Conservation (phyloP, 805 yeast genomes). For the Candida sphagnicola region DNA sequence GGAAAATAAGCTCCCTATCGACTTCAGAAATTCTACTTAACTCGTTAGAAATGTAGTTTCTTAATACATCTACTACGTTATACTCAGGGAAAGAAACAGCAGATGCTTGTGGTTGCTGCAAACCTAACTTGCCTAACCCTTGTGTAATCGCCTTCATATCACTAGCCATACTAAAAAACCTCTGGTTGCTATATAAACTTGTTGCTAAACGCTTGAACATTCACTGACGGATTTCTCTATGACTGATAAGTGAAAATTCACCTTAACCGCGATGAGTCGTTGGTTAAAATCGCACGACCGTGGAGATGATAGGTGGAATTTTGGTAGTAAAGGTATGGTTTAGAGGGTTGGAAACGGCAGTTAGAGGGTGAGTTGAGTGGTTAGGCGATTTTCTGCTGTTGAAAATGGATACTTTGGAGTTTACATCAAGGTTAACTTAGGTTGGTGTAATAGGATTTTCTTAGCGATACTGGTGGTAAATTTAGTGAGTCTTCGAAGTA, state of each 20-base stretch:
- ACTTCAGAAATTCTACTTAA: constrained; percentile 72
- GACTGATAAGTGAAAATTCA: neutral
- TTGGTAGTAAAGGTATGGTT: neutral
- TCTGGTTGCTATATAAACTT: constrained; percentile 3
- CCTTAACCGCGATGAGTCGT: neutral
- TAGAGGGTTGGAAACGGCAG: neutral
- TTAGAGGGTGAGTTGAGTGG: neutral
- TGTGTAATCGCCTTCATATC: constrained; percentile 24
- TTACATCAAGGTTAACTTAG: no score
- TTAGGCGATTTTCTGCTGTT: no score
- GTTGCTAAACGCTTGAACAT: constrained; percentile 1
- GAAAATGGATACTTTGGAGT: no score
- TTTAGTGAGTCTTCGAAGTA: no score
- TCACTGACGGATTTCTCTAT: neutral
- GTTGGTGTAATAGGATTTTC: no score
- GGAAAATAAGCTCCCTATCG: constrained; percentile 62
- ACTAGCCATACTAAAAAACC: constrained; percentile 8
- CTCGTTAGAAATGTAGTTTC: constrained; percentile 84
- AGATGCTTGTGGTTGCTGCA: constrained; percentile 38
- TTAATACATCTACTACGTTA: constrained; percentile 82
- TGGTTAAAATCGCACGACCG: neutral
- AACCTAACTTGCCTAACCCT: constrained; percentile 33
- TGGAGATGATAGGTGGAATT: neutral
- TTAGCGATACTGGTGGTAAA: no score
- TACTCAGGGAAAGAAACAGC: constrained; percentile 69